Base-by-base conservation (phyloP, 371 early-diverging fungal species). In the Circinella umbellata region DNA sequence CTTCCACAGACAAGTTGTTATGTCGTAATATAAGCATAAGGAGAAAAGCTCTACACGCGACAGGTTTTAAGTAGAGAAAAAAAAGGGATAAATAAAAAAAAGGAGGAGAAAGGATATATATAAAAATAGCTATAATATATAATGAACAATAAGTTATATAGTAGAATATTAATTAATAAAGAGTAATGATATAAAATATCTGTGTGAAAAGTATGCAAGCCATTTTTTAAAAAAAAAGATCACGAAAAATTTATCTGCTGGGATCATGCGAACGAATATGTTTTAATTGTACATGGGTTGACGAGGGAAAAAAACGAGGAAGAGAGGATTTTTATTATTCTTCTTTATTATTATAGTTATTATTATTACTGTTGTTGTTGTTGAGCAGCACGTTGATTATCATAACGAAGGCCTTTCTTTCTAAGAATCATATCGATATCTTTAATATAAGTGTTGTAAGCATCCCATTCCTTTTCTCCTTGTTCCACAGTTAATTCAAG, bases 41-140 rank as follows among this genome's bases (percentile, higher is more conserved):
- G 46, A 20, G 61, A 36, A 18, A 34, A 34, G 7, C 18, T 10
- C 4, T 34, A 27, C 27, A 51, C 51, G 51, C 51, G 51, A 51
- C 14, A 34, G 92, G 81, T 20, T 88, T 88, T 86, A 75, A 84
- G 76, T 14, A 93, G 86, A 20, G 92, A 80, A 18, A 88, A 89
- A 74, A 90, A 89, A 17, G 15, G 51, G 51, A 15, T 51, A 3
- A 51, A 13, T 5, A 51, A 5, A 51, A 51, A 51, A 51, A 51
- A 14, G 8, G 51, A 17, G 8, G 14, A 94, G 93, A 74, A 92
- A 89, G 67, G 89, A 17, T 95, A 85, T 3, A 94, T 92, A 13
- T 95, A 94, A n/a, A 51, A 13, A n/a, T n/a, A 51, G 15, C 15
- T 13, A 51, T 51, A 51, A 15, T 51, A 51, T 13, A 8, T 17